Evolutionary conservation across 2,329 filamentous ascomycete species (phyloP).

Genomic region (Monosporascus sp.): DNA sequence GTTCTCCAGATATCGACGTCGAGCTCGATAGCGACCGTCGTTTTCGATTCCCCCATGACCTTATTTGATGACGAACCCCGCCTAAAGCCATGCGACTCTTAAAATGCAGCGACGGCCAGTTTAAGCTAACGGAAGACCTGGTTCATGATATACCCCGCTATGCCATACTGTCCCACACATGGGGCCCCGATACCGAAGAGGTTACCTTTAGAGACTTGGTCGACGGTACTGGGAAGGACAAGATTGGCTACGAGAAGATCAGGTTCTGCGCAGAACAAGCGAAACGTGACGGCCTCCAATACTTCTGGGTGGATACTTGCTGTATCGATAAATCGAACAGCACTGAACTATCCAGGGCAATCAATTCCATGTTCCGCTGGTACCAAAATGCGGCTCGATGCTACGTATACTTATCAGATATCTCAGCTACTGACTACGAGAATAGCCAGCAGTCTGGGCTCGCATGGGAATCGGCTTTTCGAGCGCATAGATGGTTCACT

Average conservation of each 20-base stretch:
- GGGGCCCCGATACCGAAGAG: conserved; percentile 4
- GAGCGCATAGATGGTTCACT: no score
- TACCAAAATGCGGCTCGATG: conserved; percentile 5
- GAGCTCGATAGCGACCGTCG: no score
- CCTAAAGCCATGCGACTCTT: no score
- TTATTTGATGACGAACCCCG: no score
- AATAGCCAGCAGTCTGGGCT: no score
- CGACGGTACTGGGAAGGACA: conserved; percentile 1
- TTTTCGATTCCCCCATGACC: no score
- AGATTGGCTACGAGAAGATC: conserved; percentile 5
- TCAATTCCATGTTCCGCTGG: conserved; percentile 1
- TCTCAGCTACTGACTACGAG: neutral
- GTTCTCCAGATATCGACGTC: no score
- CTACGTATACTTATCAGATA: conserved; percentile 5
- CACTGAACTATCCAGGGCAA: neutral
- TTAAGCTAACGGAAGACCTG: no score
- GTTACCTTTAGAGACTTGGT: conserved; percentile 5
- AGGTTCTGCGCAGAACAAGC: conserved; percentile 8
- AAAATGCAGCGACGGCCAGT: no score
- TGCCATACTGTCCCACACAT: conserved; percentile 13
- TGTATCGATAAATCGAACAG: conserved; percentile 2
- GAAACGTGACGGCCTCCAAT: neutral
- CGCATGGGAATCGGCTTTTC: no score
- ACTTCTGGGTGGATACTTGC: neutral
- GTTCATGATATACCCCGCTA: neutral